phyloP scores from a whole-genome alignment of 257 asterid species.

The Solanum commersonii region DNA sequence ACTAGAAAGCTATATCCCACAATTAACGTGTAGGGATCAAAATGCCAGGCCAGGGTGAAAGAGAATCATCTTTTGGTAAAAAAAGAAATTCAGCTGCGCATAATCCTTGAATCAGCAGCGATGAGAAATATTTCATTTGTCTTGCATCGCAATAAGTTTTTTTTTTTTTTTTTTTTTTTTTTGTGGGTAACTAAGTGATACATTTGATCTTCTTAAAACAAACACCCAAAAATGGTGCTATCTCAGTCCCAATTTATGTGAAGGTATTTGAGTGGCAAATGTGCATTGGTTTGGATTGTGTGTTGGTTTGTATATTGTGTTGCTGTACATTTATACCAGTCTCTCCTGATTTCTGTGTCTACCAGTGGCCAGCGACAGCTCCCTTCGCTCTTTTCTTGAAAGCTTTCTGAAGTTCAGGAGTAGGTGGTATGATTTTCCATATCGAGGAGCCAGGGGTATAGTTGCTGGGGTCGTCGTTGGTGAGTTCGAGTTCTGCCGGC shows the following conservation, averaged over 20 bases:
- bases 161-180: neutral
- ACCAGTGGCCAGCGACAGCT: slow-evolving; percentile 74
- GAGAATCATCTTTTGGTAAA: neutral
- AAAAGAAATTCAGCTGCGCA: neutral
- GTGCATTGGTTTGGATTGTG: neutral
- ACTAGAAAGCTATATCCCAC: neutral
- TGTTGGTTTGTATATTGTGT: neutral
- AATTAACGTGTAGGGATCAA: neutral
- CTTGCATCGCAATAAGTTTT: neutral
- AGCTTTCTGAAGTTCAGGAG: slow-evolving; percentile 82
- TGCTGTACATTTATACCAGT: neutral
- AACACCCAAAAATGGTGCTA: neutral
- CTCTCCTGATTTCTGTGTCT: neutral
- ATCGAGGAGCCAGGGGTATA: slow-evolving; percentile 55
- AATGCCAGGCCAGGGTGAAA: neutral
- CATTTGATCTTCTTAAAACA: neutral
- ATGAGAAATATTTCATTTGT: neutral
- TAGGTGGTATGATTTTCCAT: slow-evolving; percentile 95
- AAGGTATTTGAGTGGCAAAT: neutral
- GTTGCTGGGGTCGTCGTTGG: slow-evolving; percentile 89
- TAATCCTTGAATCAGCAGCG: neutral
- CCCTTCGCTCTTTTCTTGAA: slow-evolving; percentile 69
- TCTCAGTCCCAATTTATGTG: neutral
- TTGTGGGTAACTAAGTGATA: neutral
- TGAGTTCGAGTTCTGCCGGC: slow-evolving; percentile 76